Evolutionary conservation across 2,329 filamentous ascomycete species (phyloP).

Genomic region (Exophiala viscosa): DNA sequence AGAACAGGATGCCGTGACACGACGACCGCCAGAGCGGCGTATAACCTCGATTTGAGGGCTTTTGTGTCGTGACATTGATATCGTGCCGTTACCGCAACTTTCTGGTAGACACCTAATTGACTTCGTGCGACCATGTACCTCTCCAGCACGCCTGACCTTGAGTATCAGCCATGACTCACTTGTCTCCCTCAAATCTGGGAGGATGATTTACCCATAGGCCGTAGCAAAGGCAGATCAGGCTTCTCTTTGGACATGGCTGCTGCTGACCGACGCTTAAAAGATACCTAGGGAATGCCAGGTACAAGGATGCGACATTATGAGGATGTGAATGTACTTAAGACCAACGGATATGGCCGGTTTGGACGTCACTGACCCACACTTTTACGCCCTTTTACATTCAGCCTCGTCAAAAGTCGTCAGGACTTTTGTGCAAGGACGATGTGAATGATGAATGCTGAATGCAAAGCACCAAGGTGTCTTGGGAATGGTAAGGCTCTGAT

Average conservation of each 20-base stretch:
- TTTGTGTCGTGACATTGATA: background rate
- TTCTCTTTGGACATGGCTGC: background rate
- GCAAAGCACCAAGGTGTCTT: too few species aligned
- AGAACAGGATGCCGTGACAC: slow-evolving; percentile 38
- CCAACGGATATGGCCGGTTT: too few species aligned
- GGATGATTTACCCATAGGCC: background rate
- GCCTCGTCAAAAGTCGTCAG: too few species aligned
- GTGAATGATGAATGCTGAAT: too few species aligned
- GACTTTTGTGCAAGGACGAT: too few species aligned
- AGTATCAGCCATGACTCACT: background rate
- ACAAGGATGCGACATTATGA: background rate
- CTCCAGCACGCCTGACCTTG: background rate
- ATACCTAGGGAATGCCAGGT: background rate
- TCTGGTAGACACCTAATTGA: background rate
- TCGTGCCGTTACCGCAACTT: background rate
- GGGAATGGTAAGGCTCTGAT: too few species aligned
- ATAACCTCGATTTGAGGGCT: background rate
- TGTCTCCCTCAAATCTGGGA: background rate
- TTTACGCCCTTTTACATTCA: too few species aligned
- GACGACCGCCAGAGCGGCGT: background rate
- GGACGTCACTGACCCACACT: too few species aligned
- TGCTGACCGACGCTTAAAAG: background rate
- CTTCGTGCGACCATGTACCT: slow-evolving; percentile 1
- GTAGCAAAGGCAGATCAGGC: background rate
- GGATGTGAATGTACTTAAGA: too few species aligned